These are phyloP conservation scores for Trametes punicea DNA, from an alignment of 768 basidiomycete species.

Conservation along the genomic window DNA sequence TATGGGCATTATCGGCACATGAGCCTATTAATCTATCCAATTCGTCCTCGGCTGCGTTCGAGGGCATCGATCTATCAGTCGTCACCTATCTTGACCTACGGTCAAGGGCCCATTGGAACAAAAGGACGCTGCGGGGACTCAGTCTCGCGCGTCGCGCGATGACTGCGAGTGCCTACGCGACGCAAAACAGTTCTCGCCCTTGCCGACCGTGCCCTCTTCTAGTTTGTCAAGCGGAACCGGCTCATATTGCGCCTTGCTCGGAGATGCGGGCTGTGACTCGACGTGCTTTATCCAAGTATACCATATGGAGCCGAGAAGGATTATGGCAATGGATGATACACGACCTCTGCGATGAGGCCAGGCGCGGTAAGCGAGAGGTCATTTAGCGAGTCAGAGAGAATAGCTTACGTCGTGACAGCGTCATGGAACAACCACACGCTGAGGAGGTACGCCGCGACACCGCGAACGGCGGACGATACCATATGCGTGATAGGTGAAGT, in stretches of 20 bases:
- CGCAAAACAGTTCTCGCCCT: neutral
- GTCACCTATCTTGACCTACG: neutral
- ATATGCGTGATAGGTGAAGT: conserved; percentile 98
- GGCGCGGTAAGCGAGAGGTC: conserved; percentile 4
- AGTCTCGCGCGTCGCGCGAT: conserved; percentile 9
- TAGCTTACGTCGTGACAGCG: conserved; percentile 68
- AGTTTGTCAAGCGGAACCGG: conserved; percentile 63
- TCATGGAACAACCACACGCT: conserved; percentile 82
- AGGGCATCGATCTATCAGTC: neutral
- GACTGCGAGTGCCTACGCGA: conserved; percentile 8
- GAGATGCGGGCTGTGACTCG: conserved; percentile 47
- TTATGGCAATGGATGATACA: conserved; percentile 73
- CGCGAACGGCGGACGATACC: conserved; percentile 93
- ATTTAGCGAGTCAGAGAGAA: neutral
- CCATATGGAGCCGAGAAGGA: conserved; percentile 76
- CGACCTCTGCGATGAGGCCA: conserved; percentile 55
- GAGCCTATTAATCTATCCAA: neutral
- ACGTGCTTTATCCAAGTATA: conserved; percentile 88
- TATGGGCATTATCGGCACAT: neutral
- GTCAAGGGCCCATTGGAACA: neutral
- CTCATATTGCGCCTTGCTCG: conserved; percentile 46
- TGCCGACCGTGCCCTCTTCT: conserved; percentile 42
- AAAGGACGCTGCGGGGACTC: neutral
- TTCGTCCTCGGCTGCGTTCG: neutral
- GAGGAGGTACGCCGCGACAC: conserved; percentile 86